A percentile compares a stretch with the other conserved stretches of the same genome.
Evolutionary conservation across 192 early-diverging fungal species (phyloP).

Genomic region (Podila epicladia): DNA sequence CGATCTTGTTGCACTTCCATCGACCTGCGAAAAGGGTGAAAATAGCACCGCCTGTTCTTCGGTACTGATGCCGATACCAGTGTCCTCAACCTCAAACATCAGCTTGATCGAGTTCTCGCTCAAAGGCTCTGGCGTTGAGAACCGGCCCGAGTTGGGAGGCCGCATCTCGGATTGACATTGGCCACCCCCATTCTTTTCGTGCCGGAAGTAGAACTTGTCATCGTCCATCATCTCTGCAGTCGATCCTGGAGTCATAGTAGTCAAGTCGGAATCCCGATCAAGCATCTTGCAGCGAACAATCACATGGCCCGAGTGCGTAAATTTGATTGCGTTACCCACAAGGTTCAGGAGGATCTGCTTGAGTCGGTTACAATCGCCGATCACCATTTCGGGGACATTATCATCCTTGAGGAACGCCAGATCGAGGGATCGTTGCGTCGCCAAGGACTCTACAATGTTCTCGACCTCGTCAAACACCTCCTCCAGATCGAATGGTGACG

Average conservation of each 20-base stretch:
- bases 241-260: neutral
- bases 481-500: slow-evolving; percentile 59
- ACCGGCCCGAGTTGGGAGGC: slow-evolving; percentile 43
- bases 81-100: slow-evolving; percentile 57
- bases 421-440: slow-evolving; percentile 62
- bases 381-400: slow-evolving; percentile 61
- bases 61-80: slow-evolving; percentile 60
- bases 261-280: slow-evolving; percentile 35
- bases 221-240: slow-evolving; percentile 22
- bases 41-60: slow-evolving; percentile 54
- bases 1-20: slow-evolving; percentile 69
- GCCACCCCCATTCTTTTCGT: slow-evolving; percentile 35
- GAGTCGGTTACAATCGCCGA: slow-evolving; percentile 64
- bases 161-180: slow-evolving; percentile 39
- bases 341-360: slow-evolving; percentile 70
- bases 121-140: slow-evolving; percentile 41
- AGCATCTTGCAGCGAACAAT: slow-evolving; percentile 57
- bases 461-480: slow-evolving; percentile 68
- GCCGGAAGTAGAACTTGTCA: slow-evolving; percentile 43
- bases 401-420: slow-evolving; percentile 61
- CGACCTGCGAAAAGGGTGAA: slow-evolving; percentile 74
- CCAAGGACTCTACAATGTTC: slow-evolving; percentile 63
- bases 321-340: slow-evolving; percentile 75
- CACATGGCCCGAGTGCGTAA: slow-evolving; percentile 69
- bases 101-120: slow-evolving; percentile 50